A percentile compares a stretch with the other conserved stretches of the same genome.
These are phyloP conservation scores for Vitis hybrid DNA, from an alignment of 177 flowering plant genomes.

Conservation along the genomic window DNA sequence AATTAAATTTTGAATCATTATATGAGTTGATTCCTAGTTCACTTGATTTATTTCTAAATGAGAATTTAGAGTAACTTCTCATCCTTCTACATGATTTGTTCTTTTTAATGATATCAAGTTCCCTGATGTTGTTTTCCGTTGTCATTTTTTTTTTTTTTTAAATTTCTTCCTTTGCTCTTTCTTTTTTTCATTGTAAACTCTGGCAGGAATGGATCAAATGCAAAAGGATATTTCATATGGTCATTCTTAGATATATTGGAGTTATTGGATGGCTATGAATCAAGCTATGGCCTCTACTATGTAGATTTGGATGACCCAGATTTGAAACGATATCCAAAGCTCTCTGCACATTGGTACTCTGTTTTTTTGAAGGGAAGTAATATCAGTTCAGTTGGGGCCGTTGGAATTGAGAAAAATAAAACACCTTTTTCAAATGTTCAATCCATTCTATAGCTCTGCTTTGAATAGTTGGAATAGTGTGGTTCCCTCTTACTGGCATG, in stretches of 20 bases:
- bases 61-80: constrained; percentile 15
- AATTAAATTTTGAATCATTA: not conserved
- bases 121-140: not conserved
- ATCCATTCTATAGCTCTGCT: not conserved
- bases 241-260: constrained; percentile 54
- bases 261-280: constrained; percentile 29
- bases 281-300: constrained; percentile 39
- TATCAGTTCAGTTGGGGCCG: constrained; percentile 5
- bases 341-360: constrained; percentile 64
- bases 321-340: constrained; percentile 41
- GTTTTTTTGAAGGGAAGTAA: constrained; percentile 42
- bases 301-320: constrained; percentile 45
- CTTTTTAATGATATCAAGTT: too few relatives aligned
- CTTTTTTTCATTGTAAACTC: not conserved
- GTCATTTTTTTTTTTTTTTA: not conserved
- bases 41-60: not conserved
- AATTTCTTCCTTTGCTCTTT: too few relatives aligned
- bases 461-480: not conserved
- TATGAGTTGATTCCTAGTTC: too few relatives aligned
- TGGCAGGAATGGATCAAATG: constrained; percentile 56
- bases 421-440: constrained; percentile 6
- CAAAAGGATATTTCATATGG: constrained; percentile 43
- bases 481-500: not conserved
- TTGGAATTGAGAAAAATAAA: constrained; percentile 7
- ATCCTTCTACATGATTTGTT: not conserved